These are phyloP conservation scores for Sporisorium iseilematis-ciliati DNA, from an alignment of 1,284 basidiomycete species.

Conservation along the genomic window DNA sequence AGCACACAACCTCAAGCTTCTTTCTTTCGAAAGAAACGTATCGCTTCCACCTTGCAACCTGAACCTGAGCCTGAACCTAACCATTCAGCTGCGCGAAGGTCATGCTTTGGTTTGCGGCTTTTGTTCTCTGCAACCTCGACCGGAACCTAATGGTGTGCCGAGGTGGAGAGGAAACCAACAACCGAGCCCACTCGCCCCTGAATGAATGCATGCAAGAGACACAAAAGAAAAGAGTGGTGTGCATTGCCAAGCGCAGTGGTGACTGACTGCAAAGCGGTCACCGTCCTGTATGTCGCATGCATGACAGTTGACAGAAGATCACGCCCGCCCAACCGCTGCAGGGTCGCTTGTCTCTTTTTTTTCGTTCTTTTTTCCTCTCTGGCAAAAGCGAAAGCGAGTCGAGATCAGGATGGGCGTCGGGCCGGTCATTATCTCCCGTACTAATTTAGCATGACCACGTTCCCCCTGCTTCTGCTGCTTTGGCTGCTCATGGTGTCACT, in stretches of 20 bases:
- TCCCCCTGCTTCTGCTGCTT: neutral
- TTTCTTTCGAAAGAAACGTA: no score
- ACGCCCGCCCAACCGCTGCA: conserved; percentile 7
- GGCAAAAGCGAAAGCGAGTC: conserved; percentile 1
- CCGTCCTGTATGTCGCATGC: conserved; percentile 6
- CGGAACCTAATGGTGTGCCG: neutral
- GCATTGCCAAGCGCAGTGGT: conserved; percentile 3
- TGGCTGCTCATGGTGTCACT: neutral
- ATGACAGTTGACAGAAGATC: conserved; percentile 9
- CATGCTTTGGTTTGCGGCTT: no score
- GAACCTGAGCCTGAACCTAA: no score
- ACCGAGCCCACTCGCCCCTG: conserved; percentile 5
- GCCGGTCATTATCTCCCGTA: no score
- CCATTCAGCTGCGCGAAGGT: no score
- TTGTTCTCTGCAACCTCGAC: no score
- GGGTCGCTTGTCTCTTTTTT: conserved; percentile 1
- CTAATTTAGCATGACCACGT: conserved; percentile 3
- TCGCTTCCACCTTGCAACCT: no score
- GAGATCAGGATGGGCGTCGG: no score
- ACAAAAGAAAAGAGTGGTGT: neutral
- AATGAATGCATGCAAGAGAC: neutral
- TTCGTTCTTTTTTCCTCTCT: neutral
- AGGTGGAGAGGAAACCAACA: neutral
- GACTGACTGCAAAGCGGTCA: neutral
- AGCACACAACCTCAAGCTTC: no score